Evolutionary conservation across 257 asterid genomes (phyloP), one percentile per base, ranked within the genome.

Genomic region (Solanum paucissectum): DNA sequence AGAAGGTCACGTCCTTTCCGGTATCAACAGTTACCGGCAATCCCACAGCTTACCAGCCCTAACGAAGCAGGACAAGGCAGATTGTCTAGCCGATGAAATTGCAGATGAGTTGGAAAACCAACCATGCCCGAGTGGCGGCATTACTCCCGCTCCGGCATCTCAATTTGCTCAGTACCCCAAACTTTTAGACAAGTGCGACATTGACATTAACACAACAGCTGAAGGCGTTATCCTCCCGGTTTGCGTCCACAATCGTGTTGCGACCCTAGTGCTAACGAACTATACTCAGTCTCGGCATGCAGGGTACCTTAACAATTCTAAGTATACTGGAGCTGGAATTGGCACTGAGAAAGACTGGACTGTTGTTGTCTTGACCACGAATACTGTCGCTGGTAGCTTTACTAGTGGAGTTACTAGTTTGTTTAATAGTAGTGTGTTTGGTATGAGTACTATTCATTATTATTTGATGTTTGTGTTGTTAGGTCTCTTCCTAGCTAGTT

Each of bases 331-430:
- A 1, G 94, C 87, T 0, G 98, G 99, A 8, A 86, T 96, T 4
- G 98, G 95, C 7, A 87, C 88, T 0, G 98, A 95, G 12, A 92
- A 94, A 6, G 95, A 95, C 42, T 96, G 98, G 99, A 96, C 98
- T 2, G 95, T 95, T 4, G 29, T 96, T 8, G 95, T 96, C 40
- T 71, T 96, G 81, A 90, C 98, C 3, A 95, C 98, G 1, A 92
- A 83, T 87, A 93, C 95, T 0, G 90, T 76, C 0, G 97, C 90
- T 4, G 99, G 98, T 10, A 95, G 93, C 94, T 92, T 94, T 72
- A 91, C 94, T 0, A 87, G 88, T 68, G 66, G 71, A 20, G 92
- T 88, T 11, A 33, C 71, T 12, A 90, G 88, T 14, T 33, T 55
- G 62, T 81, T 49, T 5, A 37, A 40, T 27, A 14, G 23, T 27